Evolutionary conservation across 23 red algal genomes (phyloP).

Genomic region (Gracilaria domingensis): DNA sequence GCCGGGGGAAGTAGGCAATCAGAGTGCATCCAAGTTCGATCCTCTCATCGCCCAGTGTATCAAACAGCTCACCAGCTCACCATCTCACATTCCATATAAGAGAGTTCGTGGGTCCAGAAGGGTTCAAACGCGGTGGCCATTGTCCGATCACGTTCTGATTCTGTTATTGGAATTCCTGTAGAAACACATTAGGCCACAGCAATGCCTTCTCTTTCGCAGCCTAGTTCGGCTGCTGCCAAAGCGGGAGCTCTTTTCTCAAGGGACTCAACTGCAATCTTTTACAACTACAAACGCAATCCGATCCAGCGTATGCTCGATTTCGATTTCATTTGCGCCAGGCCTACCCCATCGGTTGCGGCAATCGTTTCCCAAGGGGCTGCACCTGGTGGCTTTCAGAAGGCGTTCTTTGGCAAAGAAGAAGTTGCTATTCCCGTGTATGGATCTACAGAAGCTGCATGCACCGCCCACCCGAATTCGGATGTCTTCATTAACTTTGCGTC

Average conservation of each 20-base stretch:
- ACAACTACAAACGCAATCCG: conserved; percentile 96
- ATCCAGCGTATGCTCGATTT: conserved; percentile 99
- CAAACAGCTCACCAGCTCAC: too few relatives aligned
- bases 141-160: neutral
- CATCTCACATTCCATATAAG: neutral
- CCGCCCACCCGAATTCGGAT: conserved; percentile 86
- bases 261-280: conserved; percentile 88
- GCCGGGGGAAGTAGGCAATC: too few relatives aligned
- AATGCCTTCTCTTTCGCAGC: conserved; percentile 25
- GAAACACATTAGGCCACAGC: neutral
- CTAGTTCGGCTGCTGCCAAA: conserved; percentile 38
- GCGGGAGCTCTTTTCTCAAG: conserved; percentile 84
- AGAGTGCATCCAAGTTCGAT: too few relatives aligned
- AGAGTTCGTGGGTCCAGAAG: neutral
- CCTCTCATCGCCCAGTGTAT: too few relatives aligned
- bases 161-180: neutral
- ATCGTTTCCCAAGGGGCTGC: conserved; percentile 87
- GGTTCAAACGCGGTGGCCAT: neutral
- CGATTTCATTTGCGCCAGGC: conserved; percentile 92
- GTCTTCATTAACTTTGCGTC: conserved; percentile 96
- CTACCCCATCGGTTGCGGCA: conserved; percentile 83
- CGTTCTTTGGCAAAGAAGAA: conserved; percentile 95
- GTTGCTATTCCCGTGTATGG: conserved; percentile 95
- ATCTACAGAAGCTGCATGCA: conserved; percentile 77
- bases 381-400: conserved; percentile 96